phyloP scores from a whole-genome alignment of 129 eudicot genomes.

The Smallanthus sonchifolius region DNA sequence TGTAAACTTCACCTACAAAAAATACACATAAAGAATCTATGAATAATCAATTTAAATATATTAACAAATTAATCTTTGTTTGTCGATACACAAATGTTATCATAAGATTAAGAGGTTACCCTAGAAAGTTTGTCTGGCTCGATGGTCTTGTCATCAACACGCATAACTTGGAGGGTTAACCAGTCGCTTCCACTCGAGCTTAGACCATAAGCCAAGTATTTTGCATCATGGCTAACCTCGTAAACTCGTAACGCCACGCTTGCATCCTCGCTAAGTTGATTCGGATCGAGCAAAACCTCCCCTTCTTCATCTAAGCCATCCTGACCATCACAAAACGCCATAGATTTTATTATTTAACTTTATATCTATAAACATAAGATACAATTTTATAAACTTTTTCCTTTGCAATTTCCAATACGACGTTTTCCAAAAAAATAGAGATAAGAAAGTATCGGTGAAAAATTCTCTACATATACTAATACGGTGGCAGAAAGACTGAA shows the following conservation, averaged over 20 bases:
- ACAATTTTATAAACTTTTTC: no score
- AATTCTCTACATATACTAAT: no score
- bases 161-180: conserved; percentile 76
- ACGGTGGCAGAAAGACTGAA: no score
- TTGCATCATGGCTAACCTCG: conserved; percentile 83
- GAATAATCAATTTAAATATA: background rate
- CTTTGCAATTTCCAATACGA: no score
- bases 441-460: no score
- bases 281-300: conserved; percentile 80
- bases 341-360: background rate
- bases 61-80: background rate
- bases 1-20: conserved; percentile 73
- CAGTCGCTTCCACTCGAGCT: conserved; percentile 96
- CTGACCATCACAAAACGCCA: conserved; percentile 23
- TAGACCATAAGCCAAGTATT: conserved; percentile 70
- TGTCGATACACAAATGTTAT: background rate
- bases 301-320: conserved; percentile 74
- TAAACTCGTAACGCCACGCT: conserved; percentile 60
- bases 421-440: no score
- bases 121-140: conserved; percentile 72
- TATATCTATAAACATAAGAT: background rate
- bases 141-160: conserved; percentile 40
- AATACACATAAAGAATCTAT: background rate
- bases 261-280: conserved; percentile 80
- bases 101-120: conserved; percentile 39